Percentiles rank a stretch among this genome's conserved stretches.
These are phyloP conservation scores for Incumbomyces delicatus DNA, from an alignment of 2,329 filamentous ascomycete species.

Conservation along the genomic window DNA sequence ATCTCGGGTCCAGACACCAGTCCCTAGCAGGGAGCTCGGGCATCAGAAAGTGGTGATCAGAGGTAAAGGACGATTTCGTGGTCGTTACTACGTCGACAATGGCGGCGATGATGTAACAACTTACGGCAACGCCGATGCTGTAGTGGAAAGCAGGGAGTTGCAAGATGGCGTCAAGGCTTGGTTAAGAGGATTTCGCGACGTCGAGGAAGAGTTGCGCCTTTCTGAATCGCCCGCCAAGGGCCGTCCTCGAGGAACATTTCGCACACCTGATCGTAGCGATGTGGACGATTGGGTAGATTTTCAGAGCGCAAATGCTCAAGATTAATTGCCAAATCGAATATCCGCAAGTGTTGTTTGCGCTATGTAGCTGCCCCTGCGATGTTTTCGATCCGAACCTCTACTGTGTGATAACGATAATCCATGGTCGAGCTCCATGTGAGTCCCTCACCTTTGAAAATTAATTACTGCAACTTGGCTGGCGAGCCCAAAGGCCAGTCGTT, in stretches of 20 bases:
- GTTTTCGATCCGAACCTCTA: not conserved
- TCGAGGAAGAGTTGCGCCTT: constrained; percentile 29
- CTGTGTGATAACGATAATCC: not conserved
- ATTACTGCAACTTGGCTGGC: constrained; percentile 31
- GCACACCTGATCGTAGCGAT: not conserved
- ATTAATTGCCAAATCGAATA: constrained; percentile 8
- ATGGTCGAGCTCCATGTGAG: not conserved
- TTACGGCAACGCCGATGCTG: not conserved
- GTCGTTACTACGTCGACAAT: constrained; percentile 19
- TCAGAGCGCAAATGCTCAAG: constrained; percentile 11
- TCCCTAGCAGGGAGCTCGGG: not conserved
- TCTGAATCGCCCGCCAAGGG: not conserved
- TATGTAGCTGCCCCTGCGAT: not conserved
- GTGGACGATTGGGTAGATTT: constrained; percentile 21
- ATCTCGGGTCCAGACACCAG: constrained; percentile 2
- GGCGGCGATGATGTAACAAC: constrained; percentile 6
- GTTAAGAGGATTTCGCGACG: constrained; percentile 35
- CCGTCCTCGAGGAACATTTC: constrained; percentile 1
- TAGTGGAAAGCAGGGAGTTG: constrained; percentile 14
- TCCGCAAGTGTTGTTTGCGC: not conserved
- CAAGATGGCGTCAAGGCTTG: constrained; percentile 32
- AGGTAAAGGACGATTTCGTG: constrained; percentile 21
- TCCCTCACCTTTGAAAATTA: constrained; percentile 20
- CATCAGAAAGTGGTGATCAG: constrained; percentile 13
- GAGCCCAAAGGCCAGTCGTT: constrained; percentile 42